A percentile compares a stretch with the other conserved stretches of the same genome.
Evolutionary conservation across 2,329 filamentous ascomycete genomes (phyloP).

Genomic region (Chaetothyriales sp.): DNA sequence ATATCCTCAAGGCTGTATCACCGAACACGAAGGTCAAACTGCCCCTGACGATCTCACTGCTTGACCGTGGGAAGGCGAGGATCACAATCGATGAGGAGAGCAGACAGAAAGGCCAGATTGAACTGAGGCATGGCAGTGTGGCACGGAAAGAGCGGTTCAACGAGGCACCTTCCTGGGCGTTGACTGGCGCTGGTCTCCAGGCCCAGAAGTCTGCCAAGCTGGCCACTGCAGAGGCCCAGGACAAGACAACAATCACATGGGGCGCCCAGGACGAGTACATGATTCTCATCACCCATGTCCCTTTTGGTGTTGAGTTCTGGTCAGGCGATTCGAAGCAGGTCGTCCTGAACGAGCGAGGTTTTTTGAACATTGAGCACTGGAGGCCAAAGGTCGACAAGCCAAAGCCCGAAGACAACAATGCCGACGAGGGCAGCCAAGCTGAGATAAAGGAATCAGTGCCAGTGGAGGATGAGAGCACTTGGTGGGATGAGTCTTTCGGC

Average conservation of each 20-base stretch:
- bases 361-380: conserved; percentile 94
- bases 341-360: conserved; percentile 75
- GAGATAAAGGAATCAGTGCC: conserved; percentile 26
- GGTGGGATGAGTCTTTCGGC: conserved; percentile 96
- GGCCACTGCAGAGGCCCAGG: conserved; percentile 37
- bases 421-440: conserved; percentile 24
- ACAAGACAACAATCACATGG: conserved; percentile 56
- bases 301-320: conserved; percentile 75
- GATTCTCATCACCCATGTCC: conserved; percentile 66
- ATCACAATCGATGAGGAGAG: conserved; percentile 85
- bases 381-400: conserved; percentile 59
- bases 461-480: conserved; percentile 68
- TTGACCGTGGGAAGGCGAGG: conserved; percentile 75
- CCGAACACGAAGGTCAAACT: conserved; percentile 57
- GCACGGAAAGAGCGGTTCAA: conserved; percentile 88
- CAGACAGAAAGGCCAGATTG: conserved; percentile 74
- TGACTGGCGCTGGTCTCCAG: conserved; percentile 60
- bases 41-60: conserved; percentile 73
- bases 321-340: conserved; percentile 68
- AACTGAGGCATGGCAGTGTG: conserved; percentile 68
- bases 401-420: conserved; percentile 28
- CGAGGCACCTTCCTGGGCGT: conserved; percentile 69
- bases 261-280: conserved; percentile 63
- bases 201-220: conserved; percentile 58
- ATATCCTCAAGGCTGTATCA: conserved; percentile 64